Evolutionary conservation across 306 rosid species (phyloP).

Genomic region (Mimosa bimucronata): DNA sequence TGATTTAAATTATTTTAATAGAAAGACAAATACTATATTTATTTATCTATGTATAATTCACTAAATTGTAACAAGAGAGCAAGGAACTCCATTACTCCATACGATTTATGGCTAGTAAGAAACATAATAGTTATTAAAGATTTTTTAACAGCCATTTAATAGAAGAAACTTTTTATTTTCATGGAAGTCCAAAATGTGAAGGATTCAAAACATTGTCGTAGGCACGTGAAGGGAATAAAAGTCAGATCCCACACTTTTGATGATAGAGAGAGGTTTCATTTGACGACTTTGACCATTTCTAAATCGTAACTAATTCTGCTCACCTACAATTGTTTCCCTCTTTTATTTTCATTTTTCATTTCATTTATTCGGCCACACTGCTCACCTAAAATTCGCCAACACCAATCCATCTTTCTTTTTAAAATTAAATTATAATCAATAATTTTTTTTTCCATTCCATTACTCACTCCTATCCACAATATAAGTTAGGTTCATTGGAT

Average conservation of each 20-base stretch:
- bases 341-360: background rate
- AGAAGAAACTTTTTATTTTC: background rate
- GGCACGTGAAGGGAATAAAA: background rate
- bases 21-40: no score
- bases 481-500: background rate
- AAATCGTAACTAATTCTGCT: background rate
- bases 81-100: background rate
- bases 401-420: background rate
- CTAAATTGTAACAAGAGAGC: background rate
- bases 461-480: background rate
- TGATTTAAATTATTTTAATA: no score
- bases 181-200: background rate
- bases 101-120: background rate
- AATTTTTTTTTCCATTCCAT: no score
- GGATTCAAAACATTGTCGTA: background rate
- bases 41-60: no score
- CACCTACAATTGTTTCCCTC: background rate
- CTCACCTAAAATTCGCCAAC: background rate
- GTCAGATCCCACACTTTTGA: background rate
- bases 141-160: no score
- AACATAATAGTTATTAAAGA: background rate
- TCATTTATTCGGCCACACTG: background rate
- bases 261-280: background rate
- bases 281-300: background rate
- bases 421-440: no score